These are phyloP conservation scores for Lasiosphaeria miniovina DNA, from an alignment of 495 filamentous ascomycete species.

Conservation along the genomic window DNA sequence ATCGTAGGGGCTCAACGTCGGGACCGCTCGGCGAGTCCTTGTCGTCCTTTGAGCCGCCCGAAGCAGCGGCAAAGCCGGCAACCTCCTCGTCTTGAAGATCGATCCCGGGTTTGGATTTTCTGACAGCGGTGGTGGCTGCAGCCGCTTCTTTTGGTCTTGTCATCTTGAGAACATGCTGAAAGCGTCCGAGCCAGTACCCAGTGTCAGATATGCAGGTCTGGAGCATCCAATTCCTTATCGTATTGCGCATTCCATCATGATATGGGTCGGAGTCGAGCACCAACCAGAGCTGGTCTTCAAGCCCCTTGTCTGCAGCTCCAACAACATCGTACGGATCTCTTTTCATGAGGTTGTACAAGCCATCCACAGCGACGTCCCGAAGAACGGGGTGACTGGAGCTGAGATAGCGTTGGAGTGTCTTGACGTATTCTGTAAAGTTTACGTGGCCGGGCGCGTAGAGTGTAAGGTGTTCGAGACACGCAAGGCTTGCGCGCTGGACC, in stretches of 20 bases:
- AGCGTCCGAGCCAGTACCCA: slow-evolving; percentile 78
- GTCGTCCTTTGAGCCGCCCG: slow-evolving; percentile 62
- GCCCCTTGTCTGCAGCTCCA: slow-evolving; percentile 62
- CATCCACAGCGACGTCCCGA: slow-evolving; percentile 78
- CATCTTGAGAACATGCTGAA: slow-evolving; percentile 84
- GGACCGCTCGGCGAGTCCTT: slow-evolving; percentile 54
- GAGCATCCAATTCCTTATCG: slow-evolving; percentile 86
- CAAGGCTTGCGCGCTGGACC: slow-evolving; percentile 73
- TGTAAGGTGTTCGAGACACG: slow-evolving; percentile 86
- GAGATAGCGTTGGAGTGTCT: slow-evolving; percentile 72
- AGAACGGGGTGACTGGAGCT: slow-evolving; percentile 63
- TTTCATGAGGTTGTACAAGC: slow-evolving; percentile 92
- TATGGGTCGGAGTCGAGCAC: slow-evolving; percentile 73
- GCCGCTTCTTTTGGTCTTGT: slow-evolving; percentile 62
- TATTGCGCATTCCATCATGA: slow-evolving; percentile 72
- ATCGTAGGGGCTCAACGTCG: slow-evolving; percentile 84
- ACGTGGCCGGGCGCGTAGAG: slow-evolving; percentile 87
- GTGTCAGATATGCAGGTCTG: slow-evolving; percentile 79
- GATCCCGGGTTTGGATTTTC: slow-evolving; percentile 52
- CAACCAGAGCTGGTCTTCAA: slow-evolving; percentile 92
- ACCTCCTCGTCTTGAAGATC: slow-evolving; percentile 96
- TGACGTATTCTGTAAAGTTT: slow-evolving; percentile 78
- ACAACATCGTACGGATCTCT: slow-evolving; percentile 79
- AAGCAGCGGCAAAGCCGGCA: slow-evolving; percentile 85
- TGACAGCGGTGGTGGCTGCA: slow-evolving; percentile 41